phyloP scores from a whole-genome alignment of 352 stramenopile species.

The Phytophthora macrochlamydospora region DNA sequence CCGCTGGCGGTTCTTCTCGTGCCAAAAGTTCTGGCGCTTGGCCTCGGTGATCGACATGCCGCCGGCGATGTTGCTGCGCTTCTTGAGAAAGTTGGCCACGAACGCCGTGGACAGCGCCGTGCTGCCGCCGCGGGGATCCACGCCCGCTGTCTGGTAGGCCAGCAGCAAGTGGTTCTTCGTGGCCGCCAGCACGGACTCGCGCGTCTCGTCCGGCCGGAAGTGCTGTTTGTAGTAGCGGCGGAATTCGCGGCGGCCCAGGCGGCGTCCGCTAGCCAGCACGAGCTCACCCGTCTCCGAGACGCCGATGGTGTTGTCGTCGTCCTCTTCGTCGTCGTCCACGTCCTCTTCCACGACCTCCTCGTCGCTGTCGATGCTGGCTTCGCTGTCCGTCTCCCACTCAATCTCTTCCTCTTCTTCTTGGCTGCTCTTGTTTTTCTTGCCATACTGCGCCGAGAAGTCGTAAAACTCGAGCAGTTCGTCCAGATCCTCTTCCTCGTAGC shows the following conservation, averaged over 20 bases:
- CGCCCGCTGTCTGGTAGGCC: conserved; percentile 71
- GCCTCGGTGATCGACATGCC: conserved; percentile 75
- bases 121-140: conserved; percentile 62
- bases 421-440: conserved; percentile 37
- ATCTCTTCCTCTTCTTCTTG: conserved; percentile 55
- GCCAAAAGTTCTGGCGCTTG: conserved; percentile 71
- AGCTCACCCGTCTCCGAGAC: conserved; percentile 91
- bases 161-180: conserved; percentile 83
- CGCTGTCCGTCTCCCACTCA: conserved; percentile 83
- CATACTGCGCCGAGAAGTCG: conserved; percentile 89
- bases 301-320: conserved; percentile 60
- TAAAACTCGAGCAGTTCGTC: conserved; percentile 92
- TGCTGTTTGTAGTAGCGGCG: conserved; percentile 91
- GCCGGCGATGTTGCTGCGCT: conserved; percentile 82
- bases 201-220: conserved; percentile 80
- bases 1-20: conserved; percentile 81
- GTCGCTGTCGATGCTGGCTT: conserved; percentile 75
- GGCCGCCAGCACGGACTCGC: conserved; percentile 75
- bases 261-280: conserved; percentile 81
- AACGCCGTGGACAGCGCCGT: conserved; percentile 80
- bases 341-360: conserved; percentile 78
- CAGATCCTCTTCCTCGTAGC: conserved; percentile 91
- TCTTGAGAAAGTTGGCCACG: conserved; percentile 80
- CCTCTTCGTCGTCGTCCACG: conserved; percentile 48
- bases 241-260: conserved; percentile 90